A percentile compares a stretch with the other conserved stretches of the same genome.
Conservation (phyloP, 768 basidiomycete genomes). For the Trametes cubensis region DNA sequence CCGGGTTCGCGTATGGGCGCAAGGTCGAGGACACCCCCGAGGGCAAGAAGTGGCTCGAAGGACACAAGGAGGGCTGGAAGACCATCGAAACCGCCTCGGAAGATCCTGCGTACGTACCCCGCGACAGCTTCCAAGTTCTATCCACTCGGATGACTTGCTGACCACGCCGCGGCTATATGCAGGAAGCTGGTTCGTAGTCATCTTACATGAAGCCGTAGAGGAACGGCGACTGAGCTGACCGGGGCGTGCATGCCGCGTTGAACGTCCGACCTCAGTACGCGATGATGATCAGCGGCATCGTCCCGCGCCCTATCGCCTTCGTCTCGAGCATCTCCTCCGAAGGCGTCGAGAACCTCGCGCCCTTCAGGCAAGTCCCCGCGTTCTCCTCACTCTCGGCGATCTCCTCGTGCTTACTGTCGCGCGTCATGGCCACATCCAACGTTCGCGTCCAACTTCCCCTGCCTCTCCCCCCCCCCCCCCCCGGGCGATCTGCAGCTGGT, state of each 20-base stretch:
- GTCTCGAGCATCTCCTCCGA: constrained; percentile 39
- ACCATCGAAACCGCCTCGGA: constrained; percentile 35
- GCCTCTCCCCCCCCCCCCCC: no score
- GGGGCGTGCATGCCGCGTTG: no score
- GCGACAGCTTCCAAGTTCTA: background rate
- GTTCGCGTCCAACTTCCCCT: no score
- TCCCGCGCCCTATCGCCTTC: constrained; percentile 49
- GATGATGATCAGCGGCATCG: constrained; percentile 42
- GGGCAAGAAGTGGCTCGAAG: constrained; percentile 39
- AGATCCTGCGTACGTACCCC: constrained; percentile 29
- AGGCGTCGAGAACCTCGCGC: constrained; percentile 45
- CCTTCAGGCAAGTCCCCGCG: constrained; percentile 38
- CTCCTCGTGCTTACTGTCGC: no score
- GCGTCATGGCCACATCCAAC: no score
- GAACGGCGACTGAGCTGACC: no score
- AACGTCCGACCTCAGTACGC: constrained; percentile 33
- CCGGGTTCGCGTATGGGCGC: constrained; percentile 38
- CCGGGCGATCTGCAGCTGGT: constrained; percentile 20
- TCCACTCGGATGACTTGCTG: background rate
- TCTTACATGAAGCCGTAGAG: no score
- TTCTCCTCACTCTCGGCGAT: no score
- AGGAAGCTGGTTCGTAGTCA: constrained; percentile 21
- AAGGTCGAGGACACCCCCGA: constrained; percentile 31
- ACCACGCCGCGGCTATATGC: background rate
- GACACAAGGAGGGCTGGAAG: constrained; percentile 41